Conservation (phyloP, 345 rosid genomes). For the Kandelia obovata region DNA sequence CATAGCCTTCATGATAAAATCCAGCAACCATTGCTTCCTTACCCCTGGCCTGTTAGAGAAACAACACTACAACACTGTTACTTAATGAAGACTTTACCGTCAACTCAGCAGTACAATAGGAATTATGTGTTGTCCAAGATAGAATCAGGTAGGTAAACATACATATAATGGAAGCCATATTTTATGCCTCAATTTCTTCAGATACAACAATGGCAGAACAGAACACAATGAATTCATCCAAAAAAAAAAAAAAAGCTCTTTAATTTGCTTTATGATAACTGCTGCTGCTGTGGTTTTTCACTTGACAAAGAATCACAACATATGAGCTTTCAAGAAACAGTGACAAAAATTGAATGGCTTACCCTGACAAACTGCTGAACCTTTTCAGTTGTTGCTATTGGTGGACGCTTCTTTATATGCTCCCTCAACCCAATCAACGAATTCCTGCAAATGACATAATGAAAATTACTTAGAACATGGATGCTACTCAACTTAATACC, state of each 20-base stretch:
- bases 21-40: conserved; percentile 89
- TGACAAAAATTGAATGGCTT: conserved; percentile 22
- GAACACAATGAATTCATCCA: background rate
- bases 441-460: conserved; percentile 43
- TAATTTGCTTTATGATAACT: background rate
- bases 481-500: background rate
- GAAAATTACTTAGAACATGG: conserved; percentile 1
- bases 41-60: conserved; percentile 66
- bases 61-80: conserved; percentile 18
- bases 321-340: background rate
- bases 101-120: too few species aligned
- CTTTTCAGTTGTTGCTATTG: conserved; percentile 90
- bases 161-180: background rate
- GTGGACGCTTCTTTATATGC: conserved; percentile 98
- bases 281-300: background rate
- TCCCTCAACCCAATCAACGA: conserved; percentile 77
- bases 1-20: conserved; percentile 93
- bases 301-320: background rate
- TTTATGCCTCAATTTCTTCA: background rate
- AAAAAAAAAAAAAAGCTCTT: background rate
- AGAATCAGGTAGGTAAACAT: background rate
- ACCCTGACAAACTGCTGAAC: conserved; percentile 93
- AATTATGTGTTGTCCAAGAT: background rate
- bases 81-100: conserved; percentile 5
- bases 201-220: background rate